Evolutionary conservation across 2,329 filamentous ascomycete species (phyloP).

Genomic region (Claviceps arundinis): DNA sequence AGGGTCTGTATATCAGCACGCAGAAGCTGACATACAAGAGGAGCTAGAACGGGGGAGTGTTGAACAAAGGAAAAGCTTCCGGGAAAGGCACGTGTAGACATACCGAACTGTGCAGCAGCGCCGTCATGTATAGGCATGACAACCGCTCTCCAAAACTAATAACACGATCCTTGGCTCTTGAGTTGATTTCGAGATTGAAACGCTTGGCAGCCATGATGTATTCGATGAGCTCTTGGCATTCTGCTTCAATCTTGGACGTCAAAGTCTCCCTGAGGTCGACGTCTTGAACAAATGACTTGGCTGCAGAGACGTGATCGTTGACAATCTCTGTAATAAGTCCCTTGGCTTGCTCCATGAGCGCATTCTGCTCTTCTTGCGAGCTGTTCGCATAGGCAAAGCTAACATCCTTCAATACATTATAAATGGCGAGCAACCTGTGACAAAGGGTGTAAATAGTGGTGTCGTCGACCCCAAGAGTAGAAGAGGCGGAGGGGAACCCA

Average conservation of each 20-base stretch:
- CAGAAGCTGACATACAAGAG: neutral
- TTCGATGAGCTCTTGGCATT: constrained; percentile 71
- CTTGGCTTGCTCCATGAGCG: constrained; percentile 51
- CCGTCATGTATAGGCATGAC: constrained; percentile 83
- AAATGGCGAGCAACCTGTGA: constrained; percentile 44
- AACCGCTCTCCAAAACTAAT: constrained; percentile 94
- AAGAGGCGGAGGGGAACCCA: neutral
- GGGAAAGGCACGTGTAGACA: constrained; percentile 4
- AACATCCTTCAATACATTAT: constrained; percentile 41
- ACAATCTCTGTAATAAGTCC: constrained; percentile 69
- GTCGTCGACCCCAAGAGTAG: too few species aligned
- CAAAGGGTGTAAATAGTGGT: neutral
- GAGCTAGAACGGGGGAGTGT: neutral
- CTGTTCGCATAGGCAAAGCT: constrained; percentile 32
- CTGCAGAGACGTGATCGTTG: constrained; percentile 66
- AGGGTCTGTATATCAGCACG: constrained; percentile 2
- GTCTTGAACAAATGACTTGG: constrained; percentile 47
- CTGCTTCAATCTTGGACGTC: constrained; percentile 53
- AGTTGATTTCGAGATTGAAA: constrained; percentile 63
- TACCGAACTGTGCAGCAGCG: constrained; percentile 63
- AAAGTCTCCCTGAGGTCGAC: constrained; percentile 44
- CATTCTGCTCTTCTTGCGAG: constrained; percentile 37
- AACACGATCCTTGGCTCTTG: constrained; percentile 71
- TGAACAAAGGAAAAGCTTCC: neutral
- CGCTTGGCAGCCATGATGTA: constrained; percentile 52